A percentile compares a stretch with the other conserved stretches of the same genome.
These are phyloP conservation scores for Ophiostoma tasmaniense DNA, from an alignment of 2,329 filamentous ascomycete genomes.

Conservation along the genomic window DNA sequence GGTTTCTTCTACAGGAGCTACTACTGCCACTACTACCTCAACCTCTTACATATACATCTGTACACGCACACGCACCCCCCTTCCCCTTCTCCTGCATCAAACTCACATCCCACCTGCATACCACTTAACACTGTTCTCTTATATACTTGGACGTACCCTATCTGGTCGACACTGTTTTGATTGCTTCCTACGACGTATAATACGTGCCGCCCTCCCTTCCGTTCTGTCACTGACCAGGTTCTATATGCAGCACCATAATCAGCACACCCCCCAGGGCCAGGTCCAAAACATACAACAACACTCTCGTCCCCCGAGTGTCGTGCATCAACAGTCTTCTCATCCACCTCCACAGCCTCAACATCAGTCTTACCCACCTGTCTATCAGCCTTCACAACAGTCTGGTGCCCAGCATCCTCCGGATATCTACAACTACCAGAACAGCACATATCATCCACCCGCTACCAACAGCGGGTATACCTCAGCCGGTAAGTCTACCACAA, in stretches of 20 bases:
- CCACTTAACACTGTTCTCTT: not conserved
- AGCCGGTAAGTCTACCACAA: slow-evolving; percentile 56
- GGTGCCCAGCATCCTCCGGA: slow-evolving; percentile 58
- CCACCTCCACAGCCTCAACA: slow-evolving; percentile 59
- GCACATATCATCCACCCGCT: slow-evolving; percentile 75
- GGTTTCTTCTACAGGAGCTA: not conserved
- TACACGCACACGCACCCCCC: slow-evolving; percentile 3
- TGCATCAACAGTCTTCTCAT: slow-evolving; percentile 60
- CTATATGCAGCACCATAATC: slow-evolving; percentile 63
- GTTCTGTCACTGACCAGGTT: slow-evolving; percentile 23
- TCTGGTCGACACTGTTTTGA: not conserved
- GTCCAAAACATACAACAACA: slow-evolving; percentile 54
- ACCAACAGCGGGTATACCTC: slow-evolving; percentile 77
- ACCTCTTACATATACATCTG: slow-evolving; percentile 8
- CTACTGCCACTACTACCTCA: not conserved
- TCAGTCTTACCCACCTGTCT: slow-evolving; percentile 20
- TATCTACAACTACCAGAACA: slow-evolving; percentile 70
- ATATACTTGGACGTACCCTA: not conserved
- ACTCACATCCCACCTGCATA: slow-evolving; percentile 2
- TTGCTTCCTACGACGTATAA: slow-evolving; percentile 4
- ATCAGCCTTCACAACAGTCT: slow-evolving; percentile 41
- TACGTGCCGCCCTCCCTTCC: not conserved
- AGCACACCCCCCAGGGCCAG: slow-evolving; percentile 58
- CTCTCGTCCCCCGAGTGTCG: slow-evolving; percentile 49
- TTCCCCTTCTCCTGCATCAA: slow-evolving; percentile 12